Evolutionary conservation across 2,329 filamentous ascomycete species (phyloP), one percentile per base, ranked within the genome.

Genomic region (Aquanectria penicillioides): DNA sequence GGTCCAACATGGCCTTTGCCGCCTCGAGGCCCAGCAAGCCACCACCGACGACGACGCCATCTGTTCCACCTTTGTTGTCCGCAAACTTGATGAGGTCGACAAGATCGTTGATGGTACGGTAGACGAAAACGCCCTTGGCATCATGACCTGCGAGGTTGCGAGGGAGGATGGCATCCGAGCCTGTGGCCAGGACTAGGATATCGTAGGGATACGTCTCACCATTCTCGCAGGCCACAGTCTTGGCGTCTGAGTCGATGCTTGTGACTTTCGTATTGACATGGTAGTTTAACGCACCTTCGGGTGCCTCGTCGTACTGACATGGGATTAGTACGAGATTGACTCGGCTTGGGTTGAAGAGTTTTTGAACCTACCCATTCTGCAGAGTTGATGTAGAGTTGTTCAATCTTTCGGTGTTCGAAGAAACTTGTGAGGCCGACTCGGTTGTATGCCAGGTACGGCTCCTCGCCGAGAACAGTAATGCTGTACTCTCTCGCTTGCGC

Each of bases 1-100:
- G 79, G 71, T 97, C 93, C 80, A 94, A 89, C 91, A 97, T 93
- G 2, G 93, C 93, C 69, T 97, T 95, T 28, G 92, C 93, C 2
- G 93, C 93, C 77, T 97, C 93, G 0, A 97, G 84, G 1, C 93
- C 93, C 0, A 97, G 82, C 20, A 97, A 76, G 1, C 93, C 93
- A 49, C 93, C 93, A 20, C 93, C 93, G 4, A 97, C 91, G 0
- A 95, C 92, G 5, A 88, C 85, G 0, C 91, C 93, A 2, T 85
- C 84, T 2, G 88, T 86, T 5, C 87, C 91, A 66, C 87, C 90
- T 51, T 86, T 85, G 10, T 81, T 79, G 1, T 86, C 82, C 0
- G 92, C 87, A 70, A 90, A 97, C 1, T 82, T 79, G 55, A 97
- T 96, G 4, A 97, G 83, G 37, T 83, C 85, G 71, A 93, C 83